Evolutionary conservation across 192 early-diverging fungal species (phyloP), one percentile per base, ranked within the genome.

Genomic region (Rhizoclosmatium globosum): DNA sequence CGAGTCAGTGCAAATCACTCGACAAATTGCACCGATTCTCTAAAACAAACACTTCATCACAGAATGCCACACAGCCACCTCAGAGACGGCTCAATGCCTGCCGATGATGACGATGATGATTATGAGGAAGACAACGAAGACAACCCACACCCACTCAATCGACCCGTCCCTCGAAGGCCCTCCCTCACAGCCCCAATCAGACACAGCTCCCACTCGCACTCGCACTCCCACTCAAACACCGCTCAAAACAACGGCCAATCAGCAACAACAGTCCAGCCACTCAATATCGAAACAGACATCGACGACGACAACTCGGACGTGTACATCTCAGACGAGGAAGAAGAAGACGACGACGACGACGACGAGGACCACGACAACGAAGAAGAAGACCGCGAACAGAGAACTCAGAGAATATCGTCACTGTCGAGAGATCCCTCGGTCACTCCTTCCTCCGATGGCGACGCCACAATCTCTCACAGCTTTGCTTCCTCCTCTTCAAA

Each of bases 331-430:
- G 70, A 71, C 53, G 70, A 23, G 4, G 46, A 48, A 17, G 73
- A 74, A n/a, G 45, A 74, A 3, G 73, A 74, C 31, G 59, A 64
- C n/a, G 73, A 74, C 42, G 61, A 74, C 11, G 60, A 74, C 4
- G 73, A 70, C 42, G 68, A 70, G 11, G 68, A 70, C n/a, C n/a
- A 41, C n/a, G 47, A 70, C 42, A 47, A 21, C 17, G 47, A 70
- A 4, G 17, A 47, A 2, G 47, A 65, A 65, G 38, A 17, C 56
- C 15, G 21, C 13, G 56, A 15, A 21, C 15, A 21, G 56, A 57
- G 13, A 21, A 57, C 56, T 57, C 56, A 57, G 56, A 57, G 13
- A 21, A 57, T 57, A 21, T 21, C 13, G 56, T 57, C 56, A 21
- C 56, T 15, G 15, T 57, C 15, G 21, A 57, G 13, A 15, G 15